Evolutionary conservation across 108 stramenopile genomes (phyloP).

Genomic region (Fistulifera solaris): DNA sequence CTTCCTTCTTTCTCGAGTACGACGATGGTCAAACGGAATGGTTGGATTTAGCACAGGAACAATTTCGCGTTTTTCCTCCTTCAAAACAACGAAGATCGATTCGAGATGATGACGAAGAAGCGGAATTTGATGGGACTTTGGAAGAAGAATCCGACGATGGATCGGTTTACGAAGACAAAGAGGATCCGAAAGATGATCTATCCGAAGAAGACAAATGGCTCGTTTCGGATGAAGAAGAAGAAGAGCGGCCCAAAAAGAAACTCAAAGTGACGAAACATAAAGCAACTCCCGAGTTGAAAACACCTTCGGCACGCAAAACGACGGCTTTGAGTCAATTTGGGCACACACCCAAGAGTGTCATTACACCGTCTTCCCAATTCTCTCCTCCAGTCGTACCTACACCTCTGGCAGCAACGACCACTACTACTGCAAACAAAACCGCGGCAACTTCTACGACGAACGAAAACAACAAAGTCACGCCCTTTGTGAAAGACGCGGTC

Average conservation of each 20-base stretch:
- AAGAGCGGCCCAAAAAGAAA: slow-evolving; percentile 16
- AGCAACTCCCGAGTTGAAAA: not conserved
- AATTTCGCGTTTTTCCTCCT: not conserved
- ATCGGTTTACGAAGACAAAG: slow-evolving; percentile 22
- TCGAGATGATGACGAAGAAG: slow-evolving; percentile 30
- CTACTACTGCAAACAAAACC: not conserved
- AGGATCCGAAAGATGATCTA: slow-evolving; percentile 7
- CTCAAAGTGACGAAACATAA: slow-evolving; percentile 6
- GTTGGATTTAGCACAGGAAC: slow-evolving; percentile 34
- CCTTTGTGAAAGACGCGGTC: slow-evolving; percentile 33
- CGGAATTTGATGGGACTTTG: slow-evolving; percentile 42
- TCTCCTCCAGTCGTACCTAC: not conserved
- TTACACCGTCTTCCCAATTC: not conserved
- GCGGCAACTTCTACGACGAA: not conserved
- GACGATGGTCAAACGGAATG: slow-evolving; percentile 64
- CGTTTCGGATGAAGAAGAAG: slow-evolving; percentile 48
- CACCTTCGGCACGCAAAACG: not conserved
- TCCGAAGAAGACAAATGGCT: slow-evolving; percentile 39
- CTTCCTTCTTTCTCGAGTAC: slow-evolving; percentile 22
- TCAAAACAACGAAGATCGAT: slow-evolving; percentile 23
- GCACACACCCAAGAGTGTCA: not conserved
- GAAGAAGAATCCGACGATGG: slow-evolving; percentile 38
- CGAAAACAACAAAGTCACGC: slow-evolving; percentile 1
- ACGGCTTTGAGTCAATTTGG: not conserved
- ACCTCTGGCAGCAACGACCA: not conserved